A percentile compares a stretch with the other conserved stretches of the same genome.
These are phyloP conservation scores for Phytophthora aleatoria DNA, from an alignment of 352 stramenopile species.

Conservation along the genomic window DNA sequence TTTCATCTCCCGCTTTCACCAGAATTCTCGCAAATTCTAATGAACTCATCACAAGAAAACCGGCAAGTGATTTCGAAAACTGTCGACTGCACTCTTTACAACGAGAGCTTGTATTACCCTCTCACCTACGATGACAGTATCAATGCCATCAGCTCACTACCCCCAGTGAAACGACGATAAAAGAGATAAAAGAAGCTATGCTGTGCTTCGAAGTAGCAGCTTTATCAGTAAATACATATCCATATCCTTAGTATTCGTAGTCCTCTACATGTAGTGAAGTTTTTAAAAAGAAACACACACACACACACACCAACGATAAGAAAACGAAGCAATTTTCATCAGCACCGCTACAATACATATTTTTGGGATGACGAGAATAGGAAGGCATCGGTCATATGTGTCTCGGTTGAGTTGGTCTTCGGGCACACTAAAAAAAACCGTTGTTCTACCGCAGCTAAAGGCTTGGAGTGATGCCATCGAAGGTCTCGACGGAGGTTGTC, in stretches of 20 bases:
- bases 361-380: background rate
- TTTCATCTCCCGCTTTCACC: conserved; percentile 6
- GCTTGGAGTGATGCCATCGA: background rate
- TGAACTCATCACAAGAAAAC: conserved; percentile 13
- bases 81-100: background rate
- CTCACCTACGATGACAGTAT: conserved; percentile 21
- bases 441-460: background rate
- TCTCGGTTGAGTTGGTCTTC: background rate
- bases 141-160: conserved; percentile 11
- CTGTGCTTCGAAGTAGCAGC: background rate
- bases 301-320: too few species aligned
- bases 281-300: too few species aligned
- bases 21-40: conserved; percentile 16
- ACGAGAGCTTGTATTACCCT: conserved; percentile 5
- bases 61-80: conserved; percentile 4
- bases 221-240: too few species aligned
- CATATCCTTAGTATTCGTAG: too few species aligned
- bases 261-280: too few species aligned
- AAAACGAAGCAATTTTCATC: too few species aligned
- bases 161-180: background rate
- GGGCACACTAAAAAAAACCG: background rate
- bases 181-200: background rate
- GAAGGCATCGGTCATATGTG: background rate
- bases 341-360: too few species aligned
- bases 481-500: conserved; percentile 12